Evolutionary conservation across 768 basidiomycete genomes (phyloP).

Genomic region (Epithele typhae): DNA sequence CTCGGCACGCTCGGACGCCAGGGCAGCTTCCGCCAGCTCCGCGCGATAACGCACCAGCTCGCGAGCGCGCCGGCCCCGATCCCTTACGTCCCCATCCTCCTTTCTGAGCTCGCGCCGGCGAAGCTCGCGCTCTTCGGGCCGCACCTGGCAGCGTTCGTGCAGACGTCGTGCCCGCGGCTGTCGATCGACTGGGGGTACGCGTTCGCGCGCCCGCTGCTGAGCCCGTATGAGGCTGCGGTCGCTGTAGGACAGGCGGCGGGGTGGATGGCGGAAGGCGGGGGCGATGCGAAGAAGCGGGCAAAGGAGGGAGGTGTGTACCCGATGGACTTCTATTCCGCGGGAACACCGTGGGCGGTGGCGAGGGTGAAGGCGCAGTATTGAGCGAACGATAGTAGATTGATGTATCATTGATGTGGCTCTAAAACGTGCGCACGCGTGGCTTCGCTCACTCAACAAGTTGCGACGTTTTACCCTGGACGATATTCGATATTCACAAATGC

Average conservation of each 20-base stretch:
- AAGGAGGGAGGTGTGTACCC: constrained; percentile 58
- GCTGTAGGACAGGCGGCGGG: constrained; percentile 65
- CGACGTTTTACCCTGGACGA: too few species aligned
- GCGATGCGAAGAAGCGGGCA: constrained; percentile 8
- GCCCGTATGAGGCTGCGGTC: constrained; percentile 90
- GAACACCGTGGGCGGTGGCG: constrained; percentile 71
- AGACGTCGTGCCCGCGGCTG: constrained; percentile 93
- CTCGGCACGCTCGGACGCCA: constrained; percentile 94
- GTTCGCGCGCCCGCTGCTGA: constrained; percentile 82
- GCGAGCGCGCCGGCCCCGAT: constrained; percentile 47
- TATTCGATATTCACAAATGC: too few species aligned
- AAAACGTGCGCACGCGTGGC: too few species aligned
- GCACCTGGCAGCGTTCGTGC: constrained; percentile 85
- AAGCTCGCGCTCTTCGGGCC: constrained; percentile 83
- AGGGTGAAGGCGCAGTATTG: constrained; percentile 50
- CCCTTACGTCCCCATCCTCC: constrained; percentile 84
- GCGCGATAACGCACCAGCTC: constrained; percentile 77
- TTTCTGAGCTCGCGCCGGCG: constrained; percentile 95
- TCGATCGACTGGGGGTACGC: constrained; percentile 99
- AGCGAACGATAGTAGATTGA: constrained; percentile 1
- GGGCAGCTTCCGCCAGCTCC: constrained; percentile 84
- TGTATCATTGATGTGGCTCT: too few species aligned
- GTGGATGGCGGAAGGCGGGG: constrained; percentile 50
- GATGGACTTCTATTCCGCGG: constrained; percentile 95
- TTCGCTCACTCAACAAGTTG: too few species aligned